A percentile compares a stretch with the other conserved stretches of the same genome.
Conservation (phyloP, 1,284 basidiomycete genomes). For the Gomphus sp. region DNA sequence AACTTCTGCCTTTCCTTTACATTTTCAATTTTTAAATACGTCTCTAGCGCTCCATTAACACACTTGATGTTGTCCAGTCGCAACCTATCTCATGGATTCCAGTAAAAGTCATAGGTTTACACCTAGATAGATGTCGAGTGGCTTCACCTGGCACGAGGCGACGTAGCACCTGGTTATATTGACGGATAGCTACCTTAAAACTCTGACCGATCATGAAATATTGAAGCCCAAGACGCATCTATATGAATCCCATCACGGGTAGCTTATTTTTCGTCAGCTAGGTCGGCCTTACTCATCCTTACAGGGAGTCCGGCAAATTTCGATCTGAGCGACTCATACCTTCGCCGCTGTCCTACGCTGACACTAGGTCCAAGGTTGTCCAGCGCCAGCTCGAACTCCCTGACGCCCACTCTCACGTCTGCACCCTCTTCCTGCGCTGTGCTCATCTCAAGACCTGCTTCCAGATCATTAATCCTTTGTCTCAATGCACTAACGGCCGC, state of each 20-base stretch:
- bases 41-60: too few species aligned
- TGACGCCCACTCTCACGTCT: conserved; percentile 39
- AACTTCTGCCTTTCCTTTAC: too few species aligned
- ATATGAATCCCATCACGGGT: not conserved
- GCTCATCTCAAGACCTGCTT: conserved; percentile 39
- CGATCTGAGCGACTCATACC: conserved; percentile 71
- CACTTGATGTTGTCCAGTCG: too few species aligned
- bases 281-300: conserved; percentile 26
- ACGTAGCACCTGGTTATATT: too few species aligned
- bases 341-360: conserved; percentile 66
- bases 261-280: conserved; percentile 18
- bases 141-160: too few species aligned
- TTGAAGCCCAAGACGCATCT: not conserved
- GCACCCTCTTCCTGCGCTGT: conserved; percentile 13
- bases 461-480: conserved; percentile 56
- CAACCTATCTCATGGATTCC: too few species aligned
- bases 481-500: conserved; percentile 82
- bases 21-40: too few species aligned
- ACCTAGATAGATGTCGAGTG: too few species aligned
- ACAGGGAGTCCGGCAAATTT: conserved; percentile 74
- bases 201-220: not conserved
- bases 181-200: too few species aligned
- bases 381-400: conserved; percentile 71
- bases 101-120: too few species aligned
- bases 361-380: conserved; percentile 87